These are phyloP conservation scores for Dactylellina cionopaga DNA, from an alignment of 2,329 filamentous ascomycete genomes.

Conservation along the genomic window DNA sequence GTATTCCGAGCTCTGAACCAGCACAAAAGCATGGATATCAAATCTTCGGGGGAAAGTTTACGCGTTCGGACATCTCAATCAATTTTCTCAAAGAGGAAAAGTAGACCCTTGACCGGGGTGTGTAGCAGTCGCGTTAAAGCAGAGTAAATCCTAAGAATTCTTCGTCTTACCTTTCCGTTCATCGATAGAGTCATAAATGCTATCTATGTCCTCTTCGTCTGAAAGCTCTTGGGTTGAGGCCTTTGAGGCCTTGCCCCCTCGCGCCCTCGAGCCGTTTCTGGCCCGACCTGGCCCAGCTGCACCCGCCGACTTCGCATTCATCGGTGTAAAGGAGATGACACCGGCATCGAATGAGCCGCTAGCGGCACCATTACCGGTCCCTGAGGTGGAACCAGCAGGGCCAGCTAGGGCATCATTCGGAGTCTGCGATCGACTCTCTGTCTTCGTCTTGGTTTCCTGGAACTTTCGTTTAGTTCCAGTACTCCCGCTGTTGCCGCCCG, in stretches of 20 bases:
- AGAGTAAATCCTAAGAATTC: not conserved
- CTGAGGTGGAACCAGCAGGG: slow-evolving; percentile 1
- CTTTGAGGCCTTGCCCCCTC: slow-evolving; percentile 17
- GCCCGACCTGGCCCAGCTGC: not conserved
- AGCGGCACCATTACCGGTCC: slow-evolving; percentile 13
- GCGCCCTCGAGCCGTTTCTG: slow-evolving; percentile 13
- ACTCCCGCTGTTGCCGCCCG: slow-evolving; percentile 20
- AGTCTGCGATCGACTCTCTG: slow-evolving; percentile 32
- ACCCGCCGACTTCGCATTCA: slow-evolving; percentile 20
- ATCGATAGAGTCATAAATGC: not conserved
- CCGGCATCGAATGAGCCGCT: slow-evolving; percentile 3
- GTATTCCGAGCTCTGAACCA: not conserved
- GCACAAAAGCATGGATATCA: not conserved
- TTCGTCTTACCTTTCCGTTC: slow-evolving; percentile 28
- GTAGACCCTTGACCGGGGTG: not conserved
- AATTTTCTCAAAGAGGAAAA: not conserved
- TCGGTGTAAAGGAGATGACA: slow-evolving; percentile 29
- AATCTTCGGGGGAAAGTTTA: not conserved
- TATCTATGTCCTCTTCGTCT: slow-evolving; percentile 25
- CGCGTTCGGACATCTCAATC: slow-evolving; percentile 6
- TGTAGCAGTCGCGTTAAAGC: slow-evolving; percentile 1
- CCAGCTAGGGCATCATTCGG: slow-evolving; percentile 10
- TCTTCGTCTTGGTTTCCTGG: slow-evolving; percentile 15
- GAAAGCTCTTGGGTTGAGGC: slow-evolving; percentile 13
- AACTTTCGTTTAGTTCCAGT: slow-evolving; percentile 23